Evolutionary conservation across 805 yeast species (phyloP), one percentile per base, ranked within the genome.

Genomic region (Citeromyces matritensis): DNA sequence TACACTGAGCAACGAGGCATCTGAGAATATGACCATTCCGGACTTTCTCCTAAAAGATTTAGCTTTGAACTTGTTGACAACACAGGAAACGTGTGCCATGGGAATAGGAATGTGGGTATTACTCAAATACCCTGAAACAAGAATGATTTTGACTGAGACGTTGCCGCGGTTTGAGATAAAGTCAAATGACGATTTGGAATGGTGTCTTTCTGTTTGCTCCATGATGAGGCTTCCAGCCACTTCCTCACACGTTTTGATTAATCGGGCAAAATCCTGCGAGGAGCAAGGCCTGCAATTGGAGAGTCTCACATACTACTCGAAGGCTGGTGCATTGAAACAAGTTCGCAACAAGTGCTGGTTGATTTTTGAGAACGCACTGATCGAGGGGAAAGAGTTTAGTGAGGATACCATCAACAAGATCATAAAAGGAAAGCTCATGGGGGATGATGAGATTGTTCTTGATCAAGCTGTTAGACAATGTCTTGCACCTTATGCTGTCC

Each of bases 151-250:
- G 24, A 62, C 70, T 4, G 73, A 70, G 36, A 60, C 69, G 30
- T 51, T 80, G 24, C 82, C 83, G 4, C 63, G 61, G 14, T 79
- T 59, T 44, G 60, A 73, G 28, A 73, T 73, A 43, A 54, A 63
- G 33, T 73, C 75, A 6, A 77, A 74, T 44, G 86, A 79, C 46
- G 93, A 80, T 45, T 60, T 77, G 37, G 91, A 80, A 48, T 80
- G 88, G 88, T 67, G 76, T 29, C 54, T 80, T 32, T 68, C 82
- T 3, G 58, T 80, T 4, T 78, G 88, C 54, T 80, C 85, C 9
- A 65, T 74, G 41, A 58, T 79, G 47, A 69, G 66, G 41, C 48
- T 79, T 27, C 60, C 71, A n/a, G 53, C 62, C 6, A 72, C 80
- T 9, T 71, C 80, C 0, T 61, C 62, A 35, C 57, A 62, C 23